Evolutionary conservation across 371 early-diverging fungal genomes (phyloP).

Genomic region (Apophysomyces trapeziformis): DNA sequence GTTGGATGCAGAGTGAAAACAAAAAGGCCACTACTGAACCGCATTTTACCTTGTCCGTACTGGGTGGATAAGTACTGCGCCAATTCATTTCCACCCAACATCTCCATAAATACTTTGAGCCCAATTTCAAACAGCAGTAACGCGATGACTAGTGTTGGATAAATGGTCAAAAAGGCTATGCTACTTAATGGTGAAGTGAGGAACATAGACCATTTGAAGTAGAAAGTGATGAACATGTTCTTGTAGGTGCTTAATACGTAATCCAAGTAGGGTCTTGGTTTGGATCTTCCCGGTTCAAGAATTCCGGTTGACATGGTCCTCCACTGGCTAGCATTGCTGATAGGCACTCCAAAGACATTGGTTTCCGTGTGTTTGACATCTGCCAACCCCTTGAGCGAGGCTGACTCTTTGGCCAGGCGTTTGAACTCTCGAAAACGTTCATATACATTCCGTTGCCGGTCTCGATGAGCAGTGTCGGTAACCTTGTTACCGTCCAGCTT

Average conservation of each 20-base stretch:
- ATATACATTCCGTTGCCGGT: background rate
- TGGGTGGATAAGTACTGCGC: constrained; percentile 23
- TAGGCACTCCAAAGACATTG: background rate
- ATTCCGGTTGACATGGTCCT: background rate
- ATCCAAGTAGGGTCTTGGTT: constrained; percentile 1
- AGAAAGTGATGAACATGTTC: constrained; percentile 28
- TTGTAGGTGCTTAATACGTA: constrained; percentile 9
- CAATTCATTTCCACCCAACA: constrained; percentile 30
- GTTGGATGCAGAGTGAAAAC: too few species aligned
- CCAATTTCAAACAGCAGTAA: constrained; percentile 33
- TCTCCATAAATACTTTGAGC: constrained; percentile 37
- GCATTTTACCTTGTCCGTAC: constrained; percentile 27
- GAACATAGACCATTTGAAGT: constrained; percentile 36
- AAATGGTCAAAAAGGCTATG: constrained; percentile 26
- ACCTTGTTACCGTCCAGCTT: background rate
- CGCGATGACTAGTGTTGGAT: constrained; percentile 26
- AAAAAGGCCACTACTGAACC: too few species aligned
- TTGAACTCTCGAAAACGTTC: background rate
- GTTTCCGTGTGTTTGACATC: background rate
- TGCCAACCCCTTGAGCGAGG: background rate
- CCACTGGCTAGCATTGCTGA: background rate
- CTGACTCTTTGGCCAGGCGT: background rate
- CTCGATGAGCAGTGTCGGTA: background rate
- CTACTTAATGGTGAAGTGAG: constrained; percentile 38
- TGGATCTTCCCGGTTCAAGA: constrained; percentile 1